Percentiles rank a stretch among this genome's conserved stretches.
These are phyloP conservation scores for Penicillium arizonense DNA, from an alignment of 495 filamentous ascomycete species.

Conservation along the genomic window DNA sequence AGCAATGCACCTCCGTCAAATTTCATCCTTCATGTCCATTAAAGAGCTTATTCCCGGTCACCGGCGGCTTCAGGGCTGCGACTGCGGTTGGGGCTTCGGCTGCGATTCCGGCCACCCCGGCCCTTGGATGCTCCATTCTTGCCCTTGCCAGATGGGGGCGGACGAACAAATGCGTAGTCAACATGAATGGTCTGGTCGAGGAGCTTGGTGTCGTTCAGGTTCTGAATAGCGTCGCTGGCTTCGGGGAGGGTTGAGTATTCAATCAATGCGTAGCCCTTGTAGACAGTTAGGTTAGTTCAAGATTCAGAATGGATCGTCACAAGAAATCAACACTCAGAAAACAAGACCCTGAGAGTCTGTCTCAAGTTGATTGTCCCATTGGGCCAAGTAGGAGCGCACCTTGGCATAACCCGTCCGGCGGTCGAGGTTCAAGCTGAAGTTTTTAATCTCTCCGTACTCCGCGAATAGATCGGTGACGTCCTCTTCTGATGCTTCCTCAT, in stretches of 20 bases:
- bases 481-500: constrained; percentile 97
- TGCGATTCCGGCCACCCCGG: constrained; percentile 49
- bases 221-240: constrained; percentile 81
- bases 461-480: constrained; percentile 92
- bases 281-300: constrained; percentile 8
- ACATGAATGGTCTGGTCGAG: constrained; percentile 90
- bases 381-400: constrained; percentile 49
- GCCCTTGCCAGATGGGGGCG: constrained; percentile 69
- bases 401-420: constrained; percentile 96
- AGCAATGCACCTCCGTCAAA: neutral
- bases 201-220: constrained; percentile 75
- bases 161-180: constrained; percentile 96
- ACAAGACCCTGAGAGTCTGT: neutral
- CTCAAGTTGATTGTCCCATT: neutral
- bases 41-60: constrained; percentile 33
- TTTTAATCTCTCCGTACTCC: constrained; percentile 97
- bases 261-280: constrained; percentile 87
- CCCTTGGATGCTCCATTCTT: constrained; percentile 52
- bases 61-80: constrained; percentile 52
- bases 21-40: neutral
- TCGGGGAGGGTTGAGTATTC: constrained; percentile 89
- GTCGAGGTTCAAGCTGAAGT: constrained; percentile 92
- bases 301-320: neutral
- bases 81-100: constrained; percentile 57
- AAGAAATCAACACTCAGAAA: neutral